phyloP scores from a whole-genome alignment of 208 protist genomes.

The Lotmaria passim region DNA sequence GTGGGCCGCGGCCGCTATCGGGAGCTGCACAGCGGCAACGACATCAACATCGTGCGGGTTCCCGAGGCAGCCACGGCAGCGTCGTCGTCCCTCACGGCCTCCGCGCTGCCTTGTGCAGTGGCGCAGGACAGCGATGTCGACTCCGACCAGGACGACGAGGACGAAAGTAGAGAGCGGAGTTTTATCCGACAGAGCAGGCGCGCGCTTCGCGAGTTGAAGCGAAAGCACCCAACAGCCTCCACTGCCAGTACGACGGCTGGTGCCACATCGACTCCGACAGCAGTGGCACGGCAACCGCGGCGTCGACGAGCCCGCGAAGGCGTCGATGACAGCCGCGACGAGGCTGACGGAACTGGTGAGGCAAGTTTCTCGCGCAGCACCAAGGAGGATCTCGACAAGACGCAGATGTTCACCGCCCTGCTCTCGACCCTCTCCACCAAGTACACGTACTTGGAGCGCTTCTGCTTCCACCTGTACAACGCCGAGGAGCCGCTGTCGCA shows the following conservation, averaged over 20 bases:
- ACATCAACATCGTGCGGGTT: conserved; percentile 65
- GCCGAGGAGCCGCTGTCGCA: conserved; percentile 22
- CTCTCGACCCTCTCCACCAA: conserved; percentile 30
- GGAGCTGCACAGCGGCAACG: conserved; percentile 62
- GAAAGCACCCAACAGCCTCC: neutral
- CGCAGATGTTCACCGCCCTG: conserved; percentile 27
- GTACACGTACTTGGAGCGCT: conserved; percentile 46
- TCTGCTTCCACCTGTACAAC: conserved; percentile 54
- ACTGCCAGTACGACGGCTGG: neutral
- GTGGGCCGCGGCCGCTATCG: conserved; percentile 48
- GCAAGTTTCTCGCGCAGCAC: neutral
- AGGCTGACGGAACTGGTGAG: neutral
- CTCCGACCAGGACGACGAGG: neutral
- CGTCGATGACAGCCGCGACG: neutral
- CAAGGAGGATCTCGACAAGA: conserved; percentile 2
- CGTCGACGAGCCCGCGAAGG: conserved; percentile 2
- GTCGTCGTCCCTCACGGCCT: neutral
- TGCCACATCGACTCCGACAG: neutral
- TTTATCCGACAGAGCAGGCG: conserved; percentile 8
- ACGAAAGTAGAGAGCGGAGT: neutral
- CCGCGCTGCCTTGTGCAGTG: neutral
- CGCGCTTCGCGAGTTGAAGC: conserved; percentile 9
- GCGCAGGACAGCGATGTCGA: neutral
- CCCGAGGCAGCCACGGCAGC: conserved; percentile 24
- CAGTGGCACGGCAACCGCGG: neutral